Percentiles rank a stretch among this genome's conserved stretches.
Evolutionary conservation across 1,139 yeast species (phyloP).

Genomic region (Zygoascus hellenicus): DNA sequence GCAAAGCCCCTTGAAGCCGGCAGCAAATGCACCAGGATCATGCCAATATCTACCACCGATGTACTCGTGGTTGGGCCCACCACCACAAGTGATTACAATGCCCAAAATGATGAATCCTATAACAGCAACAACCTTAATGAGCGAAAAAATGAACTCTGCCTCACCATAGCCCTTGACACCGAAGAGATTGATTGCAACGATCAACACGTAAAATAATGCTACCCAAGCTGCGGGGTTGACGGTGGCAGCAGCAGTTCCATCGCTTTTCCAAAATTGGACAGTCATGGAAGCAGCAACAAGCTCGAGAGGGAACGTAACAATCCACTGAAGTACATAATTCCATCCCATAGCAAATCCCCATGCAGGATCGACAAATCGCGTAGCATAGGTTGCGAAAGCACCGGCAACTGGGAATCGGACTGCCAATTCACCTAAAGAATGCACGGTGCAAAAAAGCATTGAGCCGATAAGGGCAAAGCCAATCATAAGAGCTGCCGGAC

Average conservation of each 20-base stretch:
- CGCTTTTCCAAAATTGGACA: slow-evolving; percentile 57
- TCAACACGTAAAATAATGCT: slow-evolving; percentile 53
- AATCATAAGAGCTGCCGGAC: slow-evolving; percentile 72
- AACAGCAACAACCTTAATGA: slow-evolving; percentile 53
- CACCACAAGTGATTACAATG: slow-evolving; percentile 58
- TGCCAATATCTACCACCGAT: slow-evolving; percentile 61
- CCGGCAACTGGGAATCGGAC: slow-evolving; percentile 76
- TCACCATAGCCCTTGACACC: slow-evolving; percentile 71
- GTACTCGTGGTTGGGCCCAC: slow-evolving; percentile 57
- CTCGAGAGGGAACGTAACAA: slow-evolving; percentile 67
- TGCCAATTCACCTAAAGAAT: slow-evolving; percentile 82
- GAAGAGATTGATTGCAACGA: slow-evolving; percentile 52
- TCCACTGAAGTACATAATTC: slow-evolving; percentile 76
- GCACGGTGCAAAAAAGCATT: slow-evolving; percentile 68
- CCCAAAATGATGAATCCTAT: slow-evolving; percentile 60
- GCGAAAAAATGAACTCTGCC: slow-evolving; percentile 57
- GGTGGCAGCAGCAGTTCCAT: slow-evolving; percentile 45
- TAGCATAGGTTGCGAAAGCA: slow-evolving; percentile 66
- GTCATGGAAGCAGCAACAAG: slow-evolving; percentile 72
- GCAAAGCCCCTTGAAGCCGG: slow-evolving; percentile 74
- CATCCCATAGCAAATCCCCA: slow-evolving; percentile 84
- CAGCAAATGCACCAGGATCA: slow-evolving; percentile 55
- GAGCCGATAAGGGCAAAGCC: slow-evolving; percentile 62
- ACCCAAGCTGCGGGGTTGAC: slow-evolving; percentile 61
- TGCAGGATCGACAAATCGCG: slow-evolving; percentile 64